Evolutionary conservation across 1,284 basidiomycete genomes (phyloP), one percentile per base, ranked within the genome.

Genomic region (Cutaneotrichosporon arboriforme): DNA sequence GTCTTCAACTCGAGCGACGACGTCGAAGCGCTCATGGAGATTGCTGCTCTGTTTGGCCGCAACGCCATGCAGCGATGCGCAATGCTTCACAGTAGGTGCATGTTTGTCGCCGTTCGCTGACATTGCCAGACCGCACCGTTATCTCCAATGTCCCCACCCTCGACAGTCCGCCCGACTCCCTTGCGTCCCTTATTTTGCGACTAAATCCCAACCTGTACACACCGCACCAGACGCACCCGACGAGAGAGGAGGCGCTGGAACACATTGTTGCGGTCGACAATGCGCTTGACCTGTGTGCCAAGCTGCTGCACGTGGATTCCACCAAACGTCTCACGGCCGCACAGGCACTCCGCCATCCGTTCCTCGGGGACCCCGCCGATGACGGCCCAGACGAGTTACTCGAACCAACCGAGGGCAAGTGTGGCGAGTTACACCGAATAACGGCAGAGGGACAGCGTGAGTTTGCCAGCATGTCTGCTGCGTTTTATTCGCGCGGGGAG

Each of bases 1-100:
- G 76, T 97, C 20, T 94, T 98, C 77, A 90, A 93, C 68, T 90
- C 93, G 22, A 88, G 83, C 66, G 92, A 97, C 70, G 94, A 99
- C 70, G 83, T 86, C 31, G 94, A 98, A 71, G 94, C 94, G 5
- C 77, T 98, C 36, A 87, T 97, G 82, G 94, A 99, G 76, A 87
- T 98, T 51, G 87, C 90, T 5, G 79, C 84, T 12, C 85, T 99
- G 45, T 85, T 97, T 63, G 96, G 94, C 4, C 83, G 82, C 56
- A 80, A 79, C 58, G 81, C 82, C 47, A 90, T 97, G 83, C 93
- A 94, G 70, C 85, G 82, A 64, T 83, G 84, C 39, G 93, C 93
- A 0, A 82, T 87, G 37, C 71, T 97, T 46, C 94, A 99, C 72
- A 92, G 92, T 96, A 67, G 66, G 86, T 18, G 5, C 14, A 34